phyloP scores from a whole-genome alignment of 164 flowering plant genomes.

The Malania oleifera region DNA sequence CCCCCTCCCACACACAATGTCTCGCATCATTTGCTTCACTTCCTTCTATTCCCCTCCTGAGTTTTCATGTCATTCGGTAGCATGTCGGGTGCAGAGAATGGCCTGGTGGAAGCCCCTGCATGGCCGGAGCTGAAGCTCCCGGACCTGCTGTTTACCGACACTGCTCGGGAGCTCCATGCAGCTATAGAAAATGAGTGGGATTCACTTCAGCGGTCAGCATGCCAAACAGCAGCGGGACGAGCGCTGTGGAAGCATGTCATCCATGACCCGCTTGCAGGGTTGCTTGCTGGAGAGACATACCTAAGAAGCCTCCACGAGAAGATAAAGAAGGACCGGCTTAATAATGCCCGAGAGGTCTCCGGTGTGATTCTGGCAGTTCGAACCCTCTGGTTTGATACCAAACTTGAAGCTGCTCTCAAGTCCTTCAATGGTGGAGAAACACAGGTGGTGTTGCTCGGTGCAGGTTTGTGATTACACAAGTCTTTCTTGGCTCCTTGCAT shows the following conservation, averaged over 20 bases:
- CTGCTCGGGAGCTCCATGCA: constrained; percentile 48
- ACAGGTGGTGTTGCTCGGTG: constrained; percentile 85
- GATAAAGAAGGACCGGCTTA: constrained; percentile 63
- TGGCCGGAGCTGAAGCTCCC: constrained; percentile 64
- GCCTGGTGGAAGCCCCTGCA: constrained; percentile 18
- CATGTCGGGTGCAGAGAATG: constrained; percentile 41
- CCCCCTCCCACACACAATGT: constrained; percentile 4
- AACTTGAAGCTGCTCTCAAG: constrained; percentile 59
- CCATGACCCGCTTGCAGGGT: constrained; percentile 69
- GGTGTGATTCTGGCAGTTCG: constrained; percentile 88
- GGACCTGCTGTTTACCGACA: constrained; percentile 31
- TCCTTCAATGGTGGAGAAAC: constrained; percentile 47
- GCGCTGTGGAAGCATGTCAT: constrained; percentile 88
- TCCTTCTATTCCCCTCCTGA: constrained; percentile 8
- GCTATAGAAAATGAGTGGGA: constrained; percentile 72
- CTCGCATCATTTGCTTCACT: constrained; percentile 27
- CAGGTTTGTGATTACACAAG: constrained; percentile 44
- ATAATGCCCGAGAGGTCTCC: constrained; percentile 73
- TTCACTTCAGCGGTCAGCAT: constrained; percentile 53
- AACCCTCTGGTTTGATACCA: constrained; percentile 85
- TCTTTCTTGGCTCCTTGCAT: constrained; percentile 11
- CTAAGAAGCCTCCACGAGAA: constrained; percentile 64
- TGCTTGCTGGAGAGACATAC: constrained; percentile 77
- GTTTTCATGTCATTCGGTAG: not conserved
- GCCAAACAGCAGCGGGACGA: constrained; percentile 91